Conservation (phyloP, 2,329 filamentous ascomycete species). For the Xylariaceae sp. region DNA sequence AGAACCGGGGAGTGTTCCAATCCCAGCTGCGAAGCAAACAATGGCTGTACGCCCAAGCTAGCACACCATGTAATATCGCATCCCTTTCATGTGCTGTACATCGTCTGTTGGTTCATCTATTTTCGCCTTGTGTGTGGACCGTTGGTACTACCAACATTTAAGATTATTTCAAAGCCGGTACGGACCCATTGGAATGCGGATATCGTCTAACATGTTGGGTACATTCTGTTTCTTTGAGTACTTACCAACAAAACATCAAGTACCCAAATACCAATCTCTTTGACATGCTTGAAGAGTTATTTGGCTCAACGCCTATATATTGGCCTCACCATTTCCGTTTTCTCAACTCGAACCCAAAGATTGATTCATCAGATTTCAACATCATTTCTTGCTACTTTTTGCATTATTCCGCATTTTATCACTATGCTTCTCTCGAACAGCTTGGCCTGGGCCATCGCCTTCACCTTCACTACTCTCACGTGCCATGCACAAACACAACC, state of each 20-base stretch:
- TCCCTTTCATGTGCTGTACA: background rate
- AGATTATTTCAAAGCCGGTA: background rate
- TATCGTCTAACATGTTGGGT: background rate
- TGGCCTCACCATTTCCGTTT: background rate
- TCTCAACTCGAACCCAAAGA: background rate
- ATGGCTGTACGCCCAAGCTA: background rate
- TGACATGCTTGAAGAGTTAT: background rate
- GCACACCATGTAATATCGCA: background rate
- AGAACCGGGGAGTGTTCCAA: background rate
- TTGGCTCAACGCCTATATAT: background rate
- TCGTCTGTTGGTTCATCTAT: background rate
- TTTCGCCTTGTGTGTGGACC: background rate
- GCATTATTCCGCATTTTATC: background rate
- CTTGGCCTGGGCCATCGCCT: constrained; percentile 1
- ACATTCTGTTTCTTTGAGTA: background rate
- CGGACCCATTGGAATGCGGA: background rate
- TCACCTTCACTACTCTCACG: background rate
- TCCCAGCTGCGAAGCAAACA: background rate
- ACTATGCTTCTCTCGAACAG: background rate
- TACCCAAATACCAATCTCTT: no score
- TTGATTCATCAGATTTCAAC: background rate
- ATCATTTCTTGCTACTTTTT: background rate
- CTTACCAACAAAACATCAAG: no score
- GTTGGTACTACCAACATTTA: background rate
- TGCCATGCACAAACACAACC: background rate